Percentiles rank a stretch among this genome's conserved stretches.
Evolutionary conservation across 2,329 filamentous ascomycete genomes (phyloP).

Genomic region (Ilyonectria destructans): DNA sequence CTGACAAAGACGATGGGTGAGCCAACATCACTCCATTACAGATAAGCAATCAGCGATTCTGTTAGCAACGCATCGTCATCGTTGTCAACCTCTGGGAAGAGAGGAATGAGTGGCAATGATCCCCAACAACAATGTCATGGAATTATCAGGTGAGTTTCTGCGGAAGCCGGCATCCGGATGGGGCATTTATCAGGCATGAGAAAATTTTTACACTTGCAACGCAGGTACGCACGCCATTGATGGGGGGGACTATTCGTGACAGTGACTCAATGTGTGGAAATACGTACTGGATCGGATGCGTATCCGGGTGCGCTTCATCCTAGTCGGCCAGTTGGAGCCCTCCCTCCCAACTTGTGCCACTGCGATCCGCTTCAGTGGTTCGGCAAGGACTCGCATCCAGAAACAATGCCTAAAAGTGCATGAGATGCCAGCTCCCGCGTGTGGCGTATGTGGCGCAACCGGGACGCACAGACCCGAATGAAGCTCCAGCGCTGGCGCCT

Average conservation of each 20-base stretch:
- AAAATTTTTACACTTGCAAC: not conserved
- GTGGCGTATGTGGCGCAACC: constrained; percentile 25
- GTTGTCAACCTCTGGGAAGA: not conserved
- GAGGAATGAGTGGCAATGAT: not conserved
- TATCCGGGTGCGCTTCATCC: not conserved
- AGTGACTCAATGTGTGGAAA: not conserved
- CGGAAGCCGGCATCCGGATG: not conserved
- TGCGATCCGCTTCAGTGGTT: constrained; percentile 15
- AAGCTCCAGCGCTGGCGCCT: constrained; percentile 3
- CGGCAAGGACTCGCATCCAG: constrained; percentile 3
- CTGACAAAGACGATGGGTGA: not conserved
- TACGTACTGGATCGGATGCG: constrained; percentile 1
- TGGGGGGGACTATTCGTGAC: not conserved
- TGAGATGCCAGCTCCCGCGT: constrained; percentile 8
- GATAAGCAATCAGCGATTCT: not conserved
- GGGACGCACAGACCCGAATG: not conserved
- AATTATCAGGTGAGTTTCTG: not conserved
- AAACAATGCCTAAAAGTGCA: constrained; percentile 10
- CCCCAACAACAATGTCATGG: not conserved
- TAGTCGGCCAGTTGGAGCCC: constrained; percentile 12
- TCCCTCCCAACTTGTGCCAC: not conserved
- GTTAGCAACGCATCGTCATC: not conserved
- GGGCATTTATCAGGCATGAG: not conserved
- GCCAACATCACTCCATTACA: not conserved
- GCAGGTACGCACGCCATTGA: not conserved